A percentile compares a stretch with the other conserved stretches of the same genome.
phyloP scores from a whole-genome alignment of 768 basidiomycete genomes.

The Crucibulum laeve region DNA sequence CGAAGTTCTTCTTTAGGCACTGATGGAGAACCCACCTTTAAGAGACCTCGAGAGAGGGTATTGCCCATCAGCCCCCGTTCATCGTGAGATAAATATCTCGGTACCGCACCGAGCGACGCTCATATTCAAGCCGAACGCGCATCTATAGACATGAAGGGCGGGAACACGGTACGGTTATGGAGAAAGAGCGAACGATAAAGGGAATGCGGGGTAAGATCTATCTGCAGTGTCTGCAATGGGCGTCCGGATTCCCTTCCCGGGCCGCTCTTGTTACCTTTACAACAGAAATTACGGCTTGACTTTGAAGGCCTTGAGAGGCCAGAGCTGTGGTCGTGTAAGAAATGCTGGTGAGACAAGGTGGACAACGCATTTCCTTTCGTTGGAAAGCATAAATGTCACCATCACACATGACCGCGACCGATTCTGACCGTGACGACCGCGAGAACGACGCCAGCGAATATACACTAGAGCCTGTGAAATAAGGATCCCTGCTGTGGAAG shows the following conservation, averaged over 20 bases:
- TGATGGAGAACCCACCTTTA: neutral
- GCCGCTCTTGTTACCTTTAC: no score
- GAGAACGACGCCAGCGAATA: neutral
- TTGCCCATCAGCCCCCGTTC: neutral
- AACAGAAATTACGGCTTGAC: no score
- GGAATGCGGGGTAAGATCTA: no score
- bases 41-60: constrained; percentile 1
- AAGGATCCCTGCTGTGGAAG: no score
- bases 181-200: no score
- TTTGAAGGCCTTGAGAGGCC: no score
- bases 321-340: no score
- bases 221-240: no score
- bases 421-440: neutral
- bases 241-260: no score
- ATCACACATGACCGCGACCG: neutral
- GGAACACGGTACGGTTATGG: neutral
- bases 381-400: neutral
- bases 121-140: neutral
- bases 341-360: no score
- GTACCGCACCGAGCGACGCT: neutral
- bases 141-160: neutral
- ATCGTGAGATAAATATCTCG: neutral
- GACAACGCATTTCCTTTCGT: neutral
- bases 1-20: neutral
- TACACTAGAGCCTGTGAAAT: neutral